Evolutionary conservation across 2,329 filamentous ascomycete species (phyloP).

Genomic region (Arachnomyces sp.): DNA sequence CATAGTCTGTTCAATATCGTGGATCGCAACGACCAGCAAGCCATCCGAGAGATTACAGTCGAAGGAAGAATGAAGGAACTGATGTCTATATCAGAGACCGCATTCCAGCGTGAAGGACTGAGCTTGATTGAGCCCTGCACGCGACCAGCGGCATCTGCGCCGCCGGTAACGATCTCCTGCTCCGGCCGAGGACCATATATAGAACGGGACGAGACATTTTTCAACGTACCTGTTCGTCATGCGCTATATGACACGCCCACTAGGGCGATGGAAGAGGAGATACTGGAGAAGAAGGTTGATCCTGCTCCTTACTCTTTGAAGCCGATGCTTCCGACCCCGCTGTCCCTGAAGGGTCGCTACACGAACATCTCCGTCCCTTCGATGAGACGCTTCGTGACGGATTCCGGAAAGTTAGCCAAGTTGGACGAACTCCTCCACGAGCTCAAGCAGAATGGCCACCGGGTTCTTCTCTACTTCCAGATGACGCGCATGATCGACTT

Average conservation of each 20-base stretch:
- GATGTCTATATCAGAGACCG: slow-evolving; percentile 64
- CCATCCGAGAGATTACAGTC: slow-evolving; percentile 59
- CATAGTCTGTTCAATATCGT: slow-evolving; percentile 78
- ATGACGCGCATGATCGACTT: slow-evolving; percentile 99
- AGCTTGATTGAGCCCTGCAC: slow-evolving; percentile 72
- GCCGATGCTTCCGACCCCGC: slow-evolving; percentile 65
- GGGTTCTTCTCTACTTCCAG: slow-evolving; percentile 97
- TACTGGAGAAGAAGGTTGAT: slow-evolving; percentile 66
- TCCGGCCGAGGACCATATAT: slow-evolving; percentile 55
- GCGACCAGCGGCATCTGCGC: slow-evolving; percentile 69
- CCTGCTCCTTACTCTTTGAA: slow-evolving; percentile 41
- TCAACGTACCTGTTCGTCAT: slow-evolving; percentile 68
- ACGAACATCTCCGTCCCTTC: slow-evolving; percentile 89
- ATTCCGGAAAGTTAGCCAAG: slow-evolving; percentile 90
- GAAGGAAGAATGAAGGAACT: slow-evolving; percentile 67
- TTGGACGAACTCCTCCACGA: slow-evolving; percentile 78
- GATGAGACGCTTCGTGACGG: slow-evolving; percentile 95
- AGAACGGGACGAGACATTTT: slow-evolving; percentile 67
- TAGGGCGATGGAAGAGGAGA: slow-evolving; percentile 58
- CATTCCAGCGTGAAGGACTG: slow-evolving; percentile 63
- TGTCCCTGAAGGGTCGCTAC: slow-evolving; percentile 73
- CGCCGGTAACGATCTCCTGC: slow-evolving; percentile 73
- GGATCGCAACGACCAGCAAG: slow-evolving; percentile 56
- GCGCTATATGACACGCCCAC: slow-evolving; percentile 59
- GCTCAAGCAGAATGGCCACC: slow-evolving; percentile 85